Percentiles rank a stretch among this genome's conserved stretches.
Evolutionary conservation across 257 asterid genomes (phyloP).

Genomic region (Solanum habrochaites): DNA sequence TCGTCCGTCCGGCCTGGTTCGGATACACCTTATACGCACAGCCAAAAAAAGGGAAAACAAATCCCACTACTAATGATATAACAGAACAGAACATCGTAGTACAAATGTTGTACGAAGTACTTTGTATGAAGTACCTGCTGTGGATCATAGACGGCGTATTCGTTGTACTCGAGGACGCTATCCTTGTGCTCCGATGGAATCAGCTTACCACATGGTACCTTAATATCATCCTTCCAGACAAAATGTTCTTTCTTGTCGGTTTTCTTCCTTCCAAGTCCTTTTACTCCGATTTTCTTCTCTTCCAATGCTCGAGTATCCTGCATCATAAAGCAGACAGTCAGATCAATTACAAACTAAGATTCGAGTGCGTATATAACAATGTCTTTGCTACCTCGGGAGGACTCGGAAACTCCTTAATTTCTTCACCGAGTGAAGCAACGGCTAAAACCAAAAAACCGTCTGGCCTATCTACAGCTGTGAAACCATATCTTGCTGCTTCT

Average conservation of each 20-base stretch:
- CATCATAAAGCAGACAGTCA: neutral
- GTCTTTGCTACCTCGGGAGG: conserved; percentile 23
- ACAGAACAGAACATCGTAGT: neutral
- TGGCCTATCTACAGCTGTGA: conserved; percentile 65
- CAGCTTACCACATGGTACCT: conserved; percentile 67
- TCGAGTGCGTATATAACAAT: neutral
- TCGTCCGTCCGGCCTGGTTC: accelerated
- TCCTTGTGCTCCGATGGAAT: conserved; percentile 43
- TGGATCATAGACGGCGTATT: conserved; percentile 78
- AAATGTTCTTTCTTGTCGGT: conserved; percentile 75
- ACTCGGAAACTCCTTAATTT: conserved; percentile 19
- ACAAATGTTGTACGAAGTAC: neutral
- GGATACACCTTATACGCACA: neutral
- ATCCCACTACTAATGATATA: neutral
- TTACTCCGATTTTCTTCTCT: conserved; percentile 52
- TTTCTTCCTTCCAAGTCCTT: conserved; percentile 56
- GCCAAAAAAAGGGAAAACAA: neutral
- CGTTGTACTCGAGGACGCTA: conserved; percentile 64
- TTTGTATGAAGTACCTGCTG: conserved; percentile 29
- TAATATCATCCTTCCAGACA: conserved; percentile 61
- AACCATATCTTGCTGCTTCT: conserved; percentile 76
- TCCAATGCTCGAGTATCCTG: conserved; percentile 41
- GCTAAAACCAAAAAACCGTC: conserved; percentile 74
- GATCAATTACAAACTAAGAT: neutral
- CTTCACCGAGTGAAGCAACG: conserved; percentile 58